A percentile compares a stretch with the other conserved stretches of the same genome.
phyloP scores from a whole-genome alignment of 306 rosid genomes.

The Sphenostylis stenocarpa region DNA sequence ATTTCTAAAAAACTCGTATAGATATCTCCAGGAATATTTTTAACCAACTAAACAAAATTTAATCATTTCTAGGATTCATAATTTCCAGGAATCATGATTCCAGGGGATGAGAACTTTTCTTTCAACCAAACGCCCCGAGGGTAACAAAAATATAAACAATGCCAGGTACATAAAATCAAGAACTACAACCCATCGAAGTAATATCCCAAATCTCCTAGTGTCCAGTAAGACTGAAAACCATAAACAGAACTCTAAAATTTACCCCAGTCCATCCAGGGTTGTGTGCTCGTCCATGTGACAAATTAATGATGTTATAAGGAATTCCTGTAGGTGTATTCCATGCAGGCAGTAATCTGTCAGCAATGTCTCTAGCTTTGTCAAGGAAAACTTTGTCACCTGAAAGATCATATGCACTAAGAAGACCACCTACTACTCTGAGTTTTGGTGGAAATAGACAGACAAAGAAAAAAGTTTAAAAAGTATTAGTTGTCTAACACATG shows the following conservation, averaged over 20 bases:
- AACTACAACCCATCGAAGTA: not conserved
- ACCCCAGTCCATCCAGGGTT: slow-evolving; percentile 98
- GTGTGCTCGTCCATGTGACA: slow-evolving; percentile 78
- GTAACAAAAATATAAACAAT: slow-evolving; percentile 9
- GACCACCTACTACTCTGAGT: slow-evolving; percentile 97
- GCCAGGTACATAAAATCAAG: not conserved
- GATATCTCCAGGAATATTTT: too few species aligned
- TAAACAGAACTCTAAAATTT: slow-evolving; percentile 37
- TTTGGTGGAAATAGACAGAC: slow-evolving; percentile 38
- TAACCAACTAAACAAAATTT: too few species aligned
- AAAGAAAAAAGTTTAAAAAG: not conserved
- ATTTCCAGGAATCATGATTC: too few species aligned
- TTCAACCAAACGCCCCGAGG: not conserved
- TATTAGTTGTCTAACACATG: slow-evolving; percentile 26
- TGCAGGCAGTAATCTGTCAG: slow-evolving; percentile 95
- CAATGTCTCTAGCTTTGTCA: slow-evolving; percentile 87
- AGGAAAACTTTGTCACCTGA: slow-evolving; percentile 90
- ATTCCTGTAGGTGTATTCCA: slow-evolving; percentile 94
- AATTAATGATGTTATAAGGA: slow-evolving; percentile 89
- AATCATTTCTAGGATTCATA: too few species aligned
- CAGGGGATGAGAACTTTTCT: too few species aligned
- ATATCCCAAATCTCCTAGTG: not conserved
- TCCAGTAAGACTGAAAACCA: slow-evolving; percentile 21
- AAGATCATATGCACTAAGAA: slow-evolving; percentile 96
- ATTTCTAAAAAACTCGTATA: too few species aligned